These are phyloP conservation scores for Trichoderma afroharzianum DNA, from an alignment of 2,329 filamentous ascomycete genomes.

Conservation along the genomic window DNA sequence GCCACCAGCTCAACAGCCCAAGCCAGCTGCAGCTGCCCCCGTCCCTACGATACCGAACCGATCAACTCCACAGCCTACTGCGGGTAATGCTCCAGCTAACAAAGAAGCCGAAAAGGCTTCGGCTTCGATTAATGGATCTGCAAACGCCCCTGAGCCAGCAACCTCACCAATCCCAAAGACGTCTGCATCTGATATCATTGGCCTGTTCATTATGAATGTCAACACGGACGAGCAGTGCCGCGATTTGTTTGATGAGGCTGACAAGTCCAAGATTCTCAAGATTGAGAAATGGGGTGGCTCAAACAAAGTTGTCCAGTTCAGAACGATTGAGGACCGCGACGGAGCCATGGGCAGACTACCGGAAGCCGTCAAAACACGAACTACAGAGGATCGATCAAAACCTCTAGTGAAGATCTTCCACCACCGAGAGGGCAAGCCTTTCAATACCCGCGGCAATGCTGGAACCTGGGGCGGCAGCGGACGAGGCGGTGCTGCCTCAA, in stretches of 20 bases:
- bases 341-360: conserved; percentile 71
- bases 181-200: conserved; percentile 65
- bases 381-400: conserved; percentile 69
- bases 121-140: conserved; percentile 49
- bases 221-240: conserved; percentile 79
- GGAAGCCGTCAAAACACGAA: conserved; percentile 70
- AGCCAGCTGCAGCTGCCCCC: conserved; percentile 40
- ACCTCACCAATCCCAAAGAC: conserved; percentile 60
- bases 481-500: conserved; percentile 57
- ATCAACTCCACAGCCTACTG: conserved; percentile 48
- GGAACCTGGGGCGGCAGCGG: conserved; percentile 65
- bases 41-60: conserved; percentile 37
- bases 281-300: conserved; percentile 74
- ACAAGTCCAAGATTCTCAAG: conserved; percentile 74
- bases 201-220: conserved; percentile 85
- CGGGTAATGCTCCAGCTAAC: conserved; percentile 36
- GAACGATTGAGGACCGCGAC: conserved; percentile 74
- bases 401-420: conserved; percentile 82
- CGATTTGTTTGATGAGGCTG: conserved; percentile 77
- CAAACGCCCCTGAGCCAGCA: conserved; percentile 49
- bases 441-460: conserved; percentile 58
- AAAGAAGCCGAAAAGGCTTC: conserved; percentile 58
- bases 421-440: conserved; percentile 57
- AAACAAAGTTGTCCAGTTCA: conserved; percentile 85
- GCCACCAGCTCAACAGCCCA: conserved; percentile 38